Conservation (phyloP, 495 filamentous ascomycete genomes). For the Corynascus novoguineensis region DNA sequence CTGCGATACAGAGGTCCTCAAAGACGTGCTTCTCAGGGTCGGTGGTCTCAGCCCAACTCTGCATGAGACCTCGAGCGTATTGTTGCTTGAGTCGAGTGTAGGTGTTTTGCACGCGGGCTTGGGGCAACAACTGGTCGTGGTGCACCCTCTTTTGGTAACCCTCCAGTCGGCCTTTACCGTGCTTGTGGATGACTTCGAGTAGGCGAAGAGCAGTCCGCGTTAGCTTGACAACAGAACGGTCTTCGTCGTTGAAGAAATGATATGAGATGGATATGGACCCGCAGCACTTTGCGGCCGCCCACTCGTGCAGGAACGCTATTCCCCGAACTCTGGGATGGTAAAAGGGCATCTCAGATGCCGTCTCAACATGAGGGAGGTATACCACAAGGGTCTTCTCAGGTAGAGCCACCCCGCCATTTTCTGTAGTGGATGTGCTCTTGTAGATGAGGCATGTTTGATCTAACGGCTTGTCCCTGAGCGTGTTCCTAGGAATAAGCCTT, state of each 20-base stretch:
- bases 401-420: conserved; percentile 6
- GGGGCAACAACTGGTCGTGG: conserved; percentile 70
- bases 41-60: conserved; percentile 75
- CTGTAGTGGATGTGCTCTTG: conserved; percentile 18
- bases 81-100: conserved; percentile 74
- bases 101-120: conserved; percentile 67
- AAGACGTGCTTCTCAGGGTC: conserved; percentile 91
- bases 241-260: conserved; percentile 49
- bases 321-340: conserved; percentile 75
- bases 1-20: conserved; percentile 87
- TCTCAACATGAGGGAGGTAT: conserved; percentile 67
- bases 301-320: conserved; percentile 69
- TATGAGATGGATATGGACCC: conserved; percentile 64
- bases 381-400: conserved; percentile 55
- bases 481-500: conserved; percentile 75
- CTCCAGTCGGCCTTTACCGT: conserved; percentile 56
- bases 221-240: conserved; percentile 46
- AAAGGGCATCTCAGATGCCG: conserved; percentile 62
- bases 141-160: conserved; percentile 70
- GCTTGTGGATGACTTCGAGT: conserved; percentile 66
- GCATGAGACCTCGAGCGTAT: conserved; percentile 63
- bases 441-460: conserved; percentile 79
- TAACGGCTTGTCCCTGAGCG: conserved; percentile 62
- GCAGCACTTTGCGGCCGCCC: conserved; percentile 30
- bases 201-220: conserved; percentile 66